These are phyloP conservation scores for Paecilomyces sp. DNA, from an alignment of 2,329 filamentous ascomycete species.

Conservation along the genomic window DNA sequence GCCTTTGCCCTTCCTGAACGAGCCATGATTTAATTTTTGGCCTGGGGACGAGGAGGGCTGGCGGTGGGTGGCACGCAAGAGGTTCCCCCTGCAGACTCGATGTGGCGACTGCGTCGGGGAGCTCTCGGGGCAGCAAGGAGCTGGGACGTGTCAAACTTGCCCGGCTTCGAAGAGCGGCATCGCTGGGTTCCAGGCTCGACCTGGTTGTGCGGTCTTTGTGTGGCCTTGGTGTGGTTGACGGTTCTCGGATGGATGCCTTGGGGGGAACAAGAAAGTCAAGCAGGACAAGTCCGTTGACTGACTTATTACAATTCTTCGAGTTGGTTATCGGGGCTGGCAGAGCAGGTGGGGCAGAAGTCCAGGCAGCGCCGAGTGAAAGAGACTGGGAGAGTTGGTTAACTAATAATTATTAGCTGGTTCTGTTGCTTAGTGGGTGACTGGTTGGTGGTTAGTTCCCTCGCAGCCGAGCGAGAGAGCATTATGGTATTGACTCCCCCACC, in stretches of 20 bases:
- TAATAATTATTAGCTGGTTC: too few relatives aligned
- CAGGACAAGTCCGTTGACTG: too few relatives aligned
- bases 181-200: not conserved
- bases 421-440: too few relatives aligned
- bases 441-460: not conserved
- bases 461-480: not conserved
- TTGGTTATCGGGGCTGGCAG: too few relatives aligned
- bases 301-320: too few relatives aligned
- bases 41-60: not conserved
- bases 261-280: not conserved
- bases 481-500: not conserved
- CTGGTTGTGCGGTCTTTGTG: not conserved
- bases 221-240: not conserved
- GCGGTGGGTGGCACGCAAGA: not conserved
- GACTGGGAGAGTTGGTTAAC: too few relatives aligned
- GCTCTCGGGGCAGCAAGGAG: not conserved
- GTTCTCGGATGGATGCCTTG: not conserved
- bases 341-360: not conserved
- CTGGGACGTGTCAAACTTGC: not conserved
- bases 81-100: not conserved
- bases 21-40: slow-evolving; percentile 11
- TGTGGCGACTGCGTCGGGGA: not conserved
- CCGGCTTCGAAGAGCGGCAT: not conserved
- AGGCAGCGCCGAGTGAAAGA: not conserved
- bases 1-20: slow-evolving; percentile 18